A percentile compares a stretch with the other conserved stretches of the same genome.
phyloP scores from a whole-genome alignment of 108 stramenopile species.

The Pseudonitzschia multiseries region DNA sequence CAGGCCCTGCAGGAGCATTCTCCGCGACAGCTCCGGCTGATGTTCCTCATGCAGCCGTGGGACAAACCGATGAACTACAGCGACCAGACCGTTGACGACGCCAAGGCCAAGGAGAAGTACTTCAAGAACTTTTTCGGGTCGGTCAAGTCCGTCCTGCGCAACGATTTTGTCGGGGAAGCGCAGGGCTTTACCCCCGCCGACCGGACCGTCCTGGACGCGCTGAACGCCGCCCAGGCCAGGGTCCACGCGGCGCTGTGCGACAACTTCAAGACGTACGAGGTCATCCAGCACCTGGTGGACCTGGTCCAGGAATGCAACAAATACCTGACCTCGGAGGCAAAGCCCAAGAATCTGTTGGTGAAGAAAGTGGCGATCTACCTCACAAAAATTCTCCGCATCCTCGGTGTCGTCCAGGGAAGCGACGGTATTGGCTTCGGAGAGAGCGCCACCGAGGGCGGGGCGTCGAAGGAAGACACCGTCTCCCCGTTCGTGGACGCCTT shows the following conservation, averaged over 20 bases:
- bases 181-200: constrained; percentile 64
- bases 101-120: constrained; percentile 83
- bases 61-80: constrained; percentile 95
- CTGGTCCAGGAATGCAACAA: constrained; percentile 80
- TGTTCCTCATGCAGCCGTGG: constrained; percentile 93
- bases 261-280: constrained; percentile 93
- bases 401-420: constrained; percentile 83
- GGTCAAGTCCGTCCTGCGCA: constrained; percentile 84
- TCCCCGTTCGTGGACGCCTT: constrained; percentile 84
- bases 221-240: constrained; percentile 47
- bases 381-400: constrained; percentile 83
- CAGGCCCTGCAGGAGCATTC: constrained; percentile 85
- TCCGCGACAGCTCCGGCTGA: constrained; percentile 86
- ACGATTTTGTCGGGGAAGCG: constrained; percentile 53
- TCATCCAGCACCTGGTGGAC: constrained; percentile 73
- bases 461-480: constrained; percentile 46
- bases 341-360: constrained; percentile 65
- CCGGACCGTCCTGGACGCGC: constrained; percentile 50
- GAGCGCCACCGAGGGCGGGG: constrained; percentile 36
- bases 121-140: constrained; percentile 93
- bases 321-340: constrained; percentile 58
- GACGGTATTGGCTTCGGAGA: constrained; percentile 82
- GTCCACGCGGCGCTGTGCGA: constrained; percentile 85
- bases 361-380: constrained; percentile 83
- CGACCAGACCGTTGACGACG: constrained; percentile 93